Evolutionary conservation across 371 early-diverging fungal species (phyloP).

Genomic region (Rhizopus microsporus): DNA sequence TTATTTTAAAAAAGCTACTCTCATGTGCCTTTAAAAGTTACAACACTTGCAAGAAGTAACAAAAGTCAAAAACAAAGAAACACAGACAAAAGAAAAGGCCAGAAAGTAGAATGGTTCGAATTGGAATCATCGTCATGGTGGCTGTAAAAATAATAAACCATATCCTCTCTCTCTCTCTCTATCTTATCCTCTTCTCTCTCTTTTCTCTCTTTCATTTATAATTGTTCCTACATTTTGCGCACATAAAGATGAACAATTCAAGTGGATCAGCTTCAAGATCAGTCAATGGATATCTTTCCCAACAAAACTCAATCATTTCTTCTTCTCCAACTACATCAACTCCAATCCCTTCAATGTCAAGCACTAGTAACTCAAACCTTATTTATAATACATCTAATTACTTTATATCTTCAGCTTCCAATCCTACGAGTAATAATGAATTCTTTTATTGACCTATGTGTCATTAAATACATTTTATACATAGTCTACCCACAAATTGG

Average conservation of each 20-base stretch:
- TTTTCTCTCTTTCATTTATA: not conserved
- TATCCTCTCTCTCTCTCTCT: slow-evolving; percentile 8
- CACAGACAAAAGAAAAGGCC: too few relatives aligned
- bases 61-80: too few relatives aligned
- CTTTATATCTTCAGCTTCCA: slow-evolving; percentile 17
- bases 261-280: not conserved
- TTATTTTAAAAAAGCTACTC: too few relatives aligned
- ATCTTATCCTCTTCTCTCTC: slow-evolving; percentile 8
- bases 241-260: not conserved
- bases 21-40: too few relatives aligned
- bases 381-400: slow-evolving; percentile 18
- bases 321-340: slow-evolving; percentile 4
- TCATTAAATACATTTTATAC: too few relatives aligned
- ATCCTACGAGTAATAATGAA: not conserved
- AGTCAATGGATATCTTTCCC: too few relatives aligned
- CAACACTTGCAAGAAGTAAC: too few relatives aligned
- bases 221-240: not conserved
- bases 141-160: slow-evolving; percentile 14
- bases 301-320: not conserved
- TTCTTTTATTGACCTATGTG: too few relatives aligned
- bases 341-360: not conserved
- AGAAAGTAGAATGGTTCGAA: slow-evolving; percentile 16
- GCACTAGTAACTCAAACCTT: not conserved
- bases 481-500: not conserved
- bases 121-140: slow-evolving; percentile 15